These are phyloP conservation scores for Penicillium corylophilum DNA, from an alignment of 2,329 filamentous ascomycete genomes.

Conservation along the genomic window DNA sequence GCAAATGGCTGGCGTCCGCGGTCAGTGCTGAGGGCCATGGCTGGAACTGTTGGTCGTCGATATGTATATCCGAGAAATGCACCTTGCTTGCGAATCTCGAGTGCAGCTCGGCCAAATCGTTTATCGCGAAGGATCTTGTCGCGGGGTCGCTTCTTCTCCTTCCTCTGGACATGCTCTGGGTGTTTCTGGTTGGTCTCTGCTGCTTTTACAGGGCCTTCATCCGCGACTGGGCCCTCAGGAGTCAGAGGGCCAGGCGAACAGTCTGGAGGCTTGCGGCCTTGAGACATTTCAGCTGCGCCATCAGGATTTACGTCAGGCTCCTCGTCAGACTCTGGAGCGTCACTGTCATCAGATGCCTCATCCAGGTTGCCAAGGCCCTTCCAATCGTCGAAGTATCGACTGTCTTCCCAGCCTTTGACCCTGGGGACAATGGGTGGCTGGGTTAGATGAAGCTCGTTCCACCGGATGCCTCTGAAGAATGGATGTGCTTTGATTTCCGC, in stretches of 20 bases:
- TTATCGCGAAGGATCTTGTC: conserved; percentile 80
- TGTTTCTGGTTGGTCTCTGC: conserved; percentile 36
- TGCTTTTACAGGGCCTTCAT: background rate
- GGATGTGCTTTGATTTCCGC: conserved; percentile 85
- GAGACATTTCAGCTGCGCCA: background rate
- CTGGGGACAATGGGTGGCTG: conserved; percentile 77
- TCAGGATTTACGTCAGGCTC: background rate
- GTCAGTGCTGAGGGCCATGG: conserved; percentile 35
- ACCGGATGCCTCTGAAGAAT: conserved; percentile 79
- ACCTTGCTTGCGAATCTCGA: conserved; percentile 76
- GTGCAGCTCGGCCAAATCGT: conserved; percentile 62
- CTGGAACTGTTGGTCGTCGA: conserved; percentile 48
- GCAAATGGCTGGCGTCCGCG: conserved; percentile 29
- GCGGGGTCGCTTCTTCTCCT: conserved; percentile 74
- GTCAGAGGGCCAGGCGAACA: background rate
- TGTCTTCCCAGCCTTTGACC: conserved; percentile 67
- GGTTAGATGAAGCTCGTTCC: conserved; percentile 70
- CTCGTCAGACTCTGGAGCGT: conserved; percentile 11
- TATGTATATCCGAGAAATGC: conserved; percentile 93
- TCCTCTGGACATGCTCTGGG: conserved; percentile 31
- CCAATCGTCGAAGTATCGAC: conserved; percentile 81
- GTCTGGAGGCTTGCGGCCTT: background rate
- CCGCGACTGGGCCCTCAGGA: background rate
- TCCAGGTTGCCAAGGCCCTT: conserved; percentile 65
- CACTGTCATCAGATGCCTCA: conserved; percentile 18